Evolutionary conservation across 768 basidiomycete species (phyloP).

Genomic region (Collybia mongolica): DNA sequence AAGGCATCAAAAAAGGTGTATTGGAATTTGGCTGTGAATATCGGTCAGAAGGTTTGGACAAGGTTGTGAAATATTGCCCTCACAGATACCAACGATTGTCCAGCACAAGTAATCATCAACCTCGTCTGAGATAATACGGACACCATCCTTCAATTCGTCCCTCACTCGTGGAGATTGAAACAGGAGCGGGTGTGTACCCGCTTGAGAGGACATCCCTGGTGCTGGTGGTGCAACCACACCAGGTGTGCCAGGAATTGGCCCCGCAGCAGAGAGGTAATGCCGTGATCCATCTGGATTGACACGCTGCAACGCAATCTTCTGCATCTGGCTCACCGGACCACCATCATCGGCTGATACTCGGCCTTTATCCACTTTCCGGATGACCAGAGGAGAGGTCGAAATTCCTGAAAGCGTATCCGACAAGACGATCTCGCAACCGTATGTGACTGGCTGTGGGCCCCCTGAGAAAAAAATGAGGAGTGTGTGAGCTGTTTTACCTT

Average conservation of each 20-base stretch:
- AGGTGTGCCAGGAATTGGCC: conserved; percentile 77
- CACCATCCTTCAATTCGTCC: conserved; percentile 80
- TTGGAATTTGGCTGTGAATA: conserved; percentile 77
- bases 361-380: conserved; percentile 93
- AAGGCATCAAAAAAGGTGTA: conserved; percentile 94
- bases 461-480: conserved; percentile 36
- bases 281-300: conserved; percentile 80
- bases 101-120: conserved; percentile 95
- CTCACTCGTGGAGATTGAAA: conserved; percentile 80
- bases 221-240: conserved; percentile 68
- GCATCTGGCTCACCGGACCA: conserved; percentile 94
- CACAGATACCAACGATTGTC: conserved; percentile 95
- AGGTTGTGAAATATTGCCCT: conserved; percentile 26
- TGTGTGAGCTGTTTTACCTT: conserved; percentile 34
- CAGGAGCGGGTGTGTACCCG: conserved; percentile 77
- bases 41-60: conserved; percentile 1
- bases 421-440: conserved; percentile 86
- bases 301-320: conserved; percentile 89
- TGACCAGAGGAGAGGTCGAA: conserved; percentile 79
- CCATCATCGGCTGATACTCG: conserved; percentile 84
- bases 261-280: conserved; percentile 87
- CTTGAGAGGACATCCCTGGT: conserved; percentile 72
- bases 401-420: conserved; percentile 85
- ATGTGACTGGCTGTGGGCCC: conserved; percentile 84
- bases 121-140: conserved; percentile 75